Evolutionary conservation across 75 land plant species (phyloP).

Genomic region (Ceratopteris richardii): DNA sequence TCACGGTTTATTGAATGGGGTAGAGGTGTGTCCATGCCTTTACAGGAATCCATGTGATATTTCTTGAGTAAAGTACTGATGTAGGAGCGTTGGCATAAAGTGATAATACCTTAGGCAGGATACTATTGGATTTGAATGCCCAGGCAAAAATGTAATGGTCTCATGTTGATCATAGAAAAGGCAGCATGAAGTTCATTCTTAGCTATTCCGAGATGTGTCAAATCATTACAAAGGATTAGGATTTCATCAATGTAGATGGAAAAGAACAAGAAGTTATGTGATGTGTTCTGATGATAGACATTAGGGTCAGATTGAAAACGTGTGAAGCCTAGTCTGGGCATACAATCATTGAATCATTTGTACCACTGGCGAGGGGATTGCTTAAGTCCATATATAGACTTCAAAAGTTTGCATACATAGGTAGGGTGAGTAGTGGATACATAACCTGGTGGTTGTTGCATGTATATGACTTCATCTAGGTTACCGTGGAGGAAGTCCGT

Average conservation of each 20-base stretch:
- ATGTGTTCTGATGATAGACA: neutral
- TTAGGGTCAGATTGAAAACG: neutral
- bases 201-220: neutral
- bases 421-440: neutral
- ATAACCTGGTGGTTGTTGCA: slow-evolving; percentile 5
- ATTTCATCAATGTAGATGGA: neutral
- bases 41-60: too few species aligned
- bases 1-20: neutral
- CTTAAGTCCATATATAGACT: slow-evolving; percentile 9
- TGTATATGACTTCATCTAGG: slow-evolving; percentile 2
- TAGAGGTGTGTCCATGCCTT: neutral
- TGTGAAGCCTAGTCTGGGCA: neutral
- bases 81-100: neutral
- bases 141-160: neutral
- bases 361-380: slow-evolving; percentile 12
- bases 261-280: neutral
- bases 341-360: neutral
- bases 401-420: neutral
- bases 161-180: neutral
- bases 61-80: too few species aligned
- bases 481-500: neutral
- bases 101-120: neutral
- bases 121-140: neutral
- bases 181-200: neutral
- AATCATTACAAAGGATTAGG: neutral